Evolutionary conservation across 371 early-diverging fungal species (phyloP).

Genomic region (Haplosporangium sp.): DNA sequence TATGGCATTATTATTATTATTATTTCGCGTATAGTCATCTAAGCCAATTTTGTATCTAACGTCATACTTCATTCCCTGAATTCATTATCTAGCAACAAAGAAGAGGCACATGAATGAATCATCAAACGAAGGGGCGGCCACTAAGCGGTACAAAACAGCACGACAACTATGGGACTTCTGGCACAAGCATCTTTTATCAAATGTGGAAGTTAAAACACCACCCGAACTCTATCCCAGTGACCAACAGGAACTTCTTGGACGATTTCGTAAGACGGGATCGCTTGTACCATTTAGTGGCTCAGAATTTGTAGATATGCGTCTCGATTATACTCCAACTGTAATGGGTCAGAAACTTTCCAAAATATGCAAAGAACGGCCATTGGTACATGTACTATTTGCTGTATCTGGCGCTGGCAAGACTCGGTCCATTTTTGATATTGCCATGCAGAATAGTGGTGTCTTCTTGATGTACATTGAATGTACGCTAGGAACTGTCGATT

Average conservation of each 20-base stretch:
- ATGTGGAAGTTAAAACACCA: neutral
- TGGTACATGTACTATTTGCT: neutral
- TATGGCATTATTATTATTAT: too few species aligned
- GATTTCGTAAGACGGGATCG: too few species aligned
- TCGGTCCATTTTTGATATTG: neutral
- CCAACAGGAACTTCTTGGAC: too few species aligned
- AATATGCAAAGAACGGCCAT: neutral
- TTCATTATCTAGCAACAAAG: too few species aligned
- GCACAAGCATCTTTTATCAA: neutral
- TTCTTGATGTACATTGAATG: slow-evolving; percentile 2
- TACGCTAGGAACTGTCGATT: neutral
- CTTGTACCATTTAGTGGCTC: too few species aligned
- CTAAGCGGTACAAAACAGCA: too few species aligned
- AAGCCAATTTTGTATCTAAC: too few species aligned
- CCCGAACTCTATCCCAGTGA: too few species aligned
- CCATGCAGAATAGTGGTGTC: neutral
- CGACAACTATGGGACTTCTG: neutral
- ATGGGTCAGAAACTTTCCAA: neutral
- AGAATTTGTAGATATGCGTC: neutral
- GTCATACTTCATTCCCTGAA: too few species aligned
- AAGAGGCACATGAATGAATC: too few species aligned
- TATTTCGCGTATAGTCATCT: too few species aligned
- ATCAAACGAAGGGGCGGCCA: too few species aligned
- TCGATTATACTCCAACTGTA: neutral
- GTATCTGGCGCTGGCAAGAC: neutral